These are phyloP conservation scores for Pezicula rhizophila DNA, from an alignment of 2,329 filamentous ascomycete genomes.

Conservation along the genomic window DNA sequence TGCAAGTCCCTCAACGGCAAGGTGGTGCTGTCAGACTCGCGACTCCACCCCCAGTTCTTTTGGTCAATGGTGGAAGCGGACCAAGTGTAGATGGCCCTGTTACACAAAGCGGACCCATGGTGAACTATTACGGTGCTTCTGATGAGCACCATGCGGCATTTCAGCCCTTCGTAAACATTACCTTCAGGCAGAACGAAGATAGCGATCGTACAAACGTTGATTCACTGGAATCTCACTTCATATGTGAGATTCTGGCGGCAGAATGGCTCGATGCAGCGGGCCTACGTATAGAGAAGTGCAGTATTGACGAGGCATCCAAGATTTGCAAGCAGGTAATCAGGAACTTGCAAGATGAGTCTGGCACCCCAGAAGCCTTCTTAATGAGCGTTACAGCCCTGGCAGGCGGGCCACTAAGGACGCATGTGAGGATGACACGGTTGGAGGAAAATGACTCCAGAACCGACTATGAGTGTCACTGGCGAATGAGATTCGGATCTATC, in stretches of 20 bases:
- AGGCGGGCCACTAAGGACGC: constrained; percentile 46
- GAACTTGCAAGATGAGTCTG: constrained; percentile 44
- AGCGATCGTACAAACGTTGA: constrained; percentile 45
- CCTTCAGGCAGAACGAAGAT: constrained; percentile 24
- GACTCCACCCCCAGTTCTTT: constrained; percentile 47
- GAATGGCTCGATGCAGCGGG: constrained; percentile 46
- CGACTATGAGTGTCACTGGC: constrained; percentile 48
- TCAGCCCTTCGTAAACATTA: constrained; percentile 20
- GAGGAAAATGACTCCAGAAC: constrained; percentile 36
- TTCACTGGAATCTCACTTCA: constrained; percentile 48
- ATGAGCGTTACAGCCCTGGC: constrained; percentile 53
- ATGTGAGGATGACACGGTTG: constrained; percentile 36
- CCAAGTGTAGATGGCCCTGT: constrained; percentile 7
- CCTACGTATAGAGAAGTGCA: constrained; percentile 34
- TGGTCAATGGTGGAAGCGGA: constrained; percentile 43
- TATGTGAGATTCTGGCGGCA: constrained; percentile 42
- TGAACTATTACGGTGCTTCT: constrained; percentile 23
- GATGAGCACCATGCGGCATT: constrained; percentile 14
- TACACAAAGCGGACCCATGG: constrained; percentile 16
- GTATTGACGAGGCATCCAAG: constrained; percentile 46
- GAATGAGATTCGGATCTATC: constrained; percentile 48
- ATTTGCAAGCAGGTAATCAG: constrained; percentile 49
- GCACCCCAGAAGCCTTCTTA: constrained; percentile 48
- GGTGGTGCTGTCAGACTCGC: constrained; percentile 57
- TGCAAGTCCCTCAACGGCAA: constrained; percentile 57